Conservation (phyloP, 129 eudicot species). For the Centrapalus pauciflorus region DNA sequence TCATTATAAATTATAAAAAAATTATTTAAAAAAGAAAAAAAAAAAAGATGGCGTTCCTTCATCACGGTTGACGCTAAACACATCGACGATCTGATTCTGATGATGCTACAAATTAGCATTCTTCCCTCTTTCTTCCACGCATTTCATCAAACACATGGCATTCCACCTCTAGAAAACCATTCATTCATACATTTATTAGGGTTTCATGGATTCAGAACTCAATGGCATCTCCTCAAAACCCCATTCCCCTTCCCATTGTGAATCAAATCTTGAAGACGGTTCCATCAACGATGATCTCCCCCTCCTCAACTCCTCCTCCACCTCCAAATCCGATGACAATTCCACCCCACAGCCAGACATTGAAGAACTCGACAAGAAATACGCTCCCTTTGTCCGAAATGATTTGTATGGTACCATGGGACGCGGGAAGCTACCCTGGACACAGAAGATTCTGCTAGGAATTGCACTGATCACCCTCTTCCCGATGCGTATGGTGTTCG, state of each 20-base stretch:
- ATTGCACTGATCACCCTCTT: slow-evolving; percentile 43
- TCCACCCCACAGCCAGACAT: slow-evolving; percentile 12
- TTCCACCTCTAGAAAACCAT: slow-evolving; percentile 7
- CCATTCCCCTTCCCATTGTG: slow-evolving; percentile 12
- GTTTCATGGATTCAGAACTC: slow-evolving; percentile 53
- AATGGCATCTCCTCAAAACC: slow-evolving; percentile 32
- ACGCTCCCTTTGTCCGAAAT: slow-evolving; percentile 61
- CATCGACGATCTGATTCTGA: too few species aligned
- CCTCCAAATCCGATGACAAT: slow-evolving; percentile 14
- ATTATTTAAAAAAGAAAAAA: too few species aligned
- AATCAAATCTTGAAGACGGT: slow-evolving; percentile 23
- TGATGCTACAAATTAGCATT: neutral
- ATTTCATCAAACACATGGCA: slow-evolving; percentile 20
- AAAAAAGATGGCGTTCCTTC: too few species aligned
- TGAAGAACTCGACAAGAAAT: slow-evolving; percentile 59
- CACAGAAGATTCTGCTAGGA: slow-evolving; percentile 49
- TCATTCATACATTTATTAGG: slow-evolving; percentile 2
- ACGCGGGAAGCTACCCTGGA: slow-evolving; percentile 51
- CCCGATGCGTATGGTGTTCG: slow-evolving; percentile 52
- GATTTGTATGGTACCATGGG: slow-evolving; percentile 92
- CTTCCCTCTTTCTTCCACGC: slow-evolving; percentile 8
- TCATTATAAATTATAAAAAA: too few species aligned
- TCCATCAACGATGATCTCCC: slow-evolving; percentile 43
- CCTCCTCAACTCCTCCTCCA: slow-evolving; percentile 40
- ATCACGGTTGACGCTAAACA: too few species aligned